Evolutionary conservation across 768 basidiomycete species (phyloP).

Genomic region (Grammothele lineata): DNA sequence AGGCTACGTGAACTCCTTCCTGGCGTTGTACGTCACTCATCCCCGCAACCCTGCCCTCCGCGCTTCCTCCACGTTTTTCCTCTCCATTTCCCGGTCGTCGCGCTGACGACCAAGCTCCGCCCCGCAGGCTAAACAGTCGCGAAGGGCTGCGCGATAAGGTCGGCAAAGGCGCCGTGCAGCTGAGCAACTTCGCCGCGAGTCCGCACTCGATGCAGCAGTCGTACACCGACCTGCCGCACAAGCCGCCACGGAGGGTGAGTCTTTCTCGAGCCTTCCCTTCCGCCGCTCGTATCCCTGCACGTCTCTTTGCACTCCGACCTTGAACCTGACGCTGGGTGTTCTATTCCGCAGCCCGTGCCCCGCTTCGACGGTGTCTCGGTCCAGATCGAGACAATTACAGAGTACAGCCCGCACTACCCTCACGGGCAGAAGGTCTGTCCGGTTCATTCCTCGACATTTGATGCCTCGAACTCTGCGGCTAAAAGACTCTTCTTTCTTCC

Average conservation of each 20-base stretch:
- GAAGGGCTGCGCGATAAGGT: constrained; percentile 40
- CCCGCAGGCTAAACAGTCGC: constrained; percentile 41
- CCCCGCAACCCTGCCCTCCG: background rate
- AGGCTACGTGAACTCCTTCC: constrained; percentile 50
- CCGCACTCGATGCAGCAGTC: constrained; percentile 7
- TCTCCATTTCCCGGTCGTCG: too few species aligned
- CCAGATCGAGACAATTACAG: constrained; percentile 19
- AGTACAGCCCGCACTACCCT: constrained; percentile 9
- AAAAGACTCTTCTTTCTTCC: too few species aligned
- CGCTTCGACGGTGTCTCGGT: constrained; percentile 13
- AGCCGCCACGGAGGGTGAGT: constrained; percentile 2
- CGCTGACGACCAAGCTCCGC: background rate
- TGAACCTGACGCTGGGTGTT: too few species aligned
- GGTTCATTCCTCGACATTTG: too few species aligned
- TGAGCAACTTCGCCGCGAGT: constrained; percentile 6
- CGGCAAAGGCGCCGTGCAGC: constrained; percentile 7
- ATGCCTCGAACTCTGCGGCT: too few species aligned
- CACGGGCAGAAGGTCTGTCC: too few species aligned
- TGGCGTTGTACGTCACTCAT: constrained; percentile 40
- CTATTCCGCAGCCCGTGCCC: background rate
- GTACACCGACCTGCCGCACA: background rate
- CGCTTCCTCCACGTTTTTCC: too few species aligned
- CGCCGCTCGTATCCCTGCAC: background rate
- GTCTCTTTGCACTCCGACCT: too few species aligned
- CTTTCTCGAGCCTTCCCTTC: too few species aligned